phyloP scores from a whole-genome alignment of 306 rosid genomes.

The Lagenaria siceraria region DNA sequence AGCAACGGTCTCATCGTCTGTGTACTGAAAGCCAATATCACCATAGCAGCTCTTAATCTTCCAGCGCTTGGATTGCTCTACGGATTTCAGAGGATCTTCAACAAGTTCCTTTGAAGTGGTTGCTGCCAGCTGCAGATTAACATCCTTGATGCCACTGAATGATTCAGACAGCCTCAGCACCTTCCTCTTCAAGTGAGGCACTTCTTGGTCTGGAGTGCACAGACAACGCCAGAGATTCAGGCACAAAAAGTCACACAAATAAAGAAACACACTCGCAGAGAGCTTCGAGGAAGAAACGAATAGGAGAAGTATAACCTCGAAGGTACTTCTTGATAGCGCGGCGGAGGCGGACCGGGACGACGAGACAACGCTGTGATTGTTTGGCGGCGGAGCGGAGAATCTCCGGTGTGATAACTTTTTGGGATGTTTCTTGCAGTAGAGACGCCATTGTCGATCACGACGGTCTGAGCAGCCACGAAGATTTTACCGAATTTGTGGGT shows the following conservation, averaged over 20 bases:
- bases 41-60: constrained; percentile 84
- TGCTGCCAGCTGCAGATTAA: constrained; percentile 42
- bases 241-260: neutral
- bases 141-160: constrained; percentile 56
- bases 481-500: neutral
- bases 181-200: constrained; percentile 74
- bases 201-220: constrained; percentile 49
- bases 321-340: constrained; percentile 78
- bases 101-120: constrained; percentile 54
- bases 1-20: constrained; percentile 68
- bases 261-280: neutral
- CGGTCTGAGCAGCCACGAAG: neutral
- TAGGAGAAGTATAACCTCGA: constrained; percentile 34
- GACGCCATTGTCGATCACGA: constrained; percentile 41
- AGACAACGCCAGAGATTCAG: neutral
- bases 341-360: constrained; percentile 71
- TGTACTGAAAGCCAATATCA: constrained; percentile 63
- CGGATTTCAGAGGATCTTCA: constrained; percentile 68
- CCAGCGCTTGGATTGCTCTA: constrained; percentile 72
- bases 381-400: constrained; percentile 66
- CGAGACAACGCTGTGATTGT: constrained; percentile 64
- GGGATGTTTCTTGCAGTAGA: constrained; percentile 49
- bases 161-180: constrained; percentile 66
- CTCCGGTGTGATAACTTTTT: constrained; percentile 51
- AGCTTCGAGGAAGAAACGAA: neutral